Conservation (phyloP, 2,329 filamentous ascomycete species). For the Trichoderma harzianum region DNA sequence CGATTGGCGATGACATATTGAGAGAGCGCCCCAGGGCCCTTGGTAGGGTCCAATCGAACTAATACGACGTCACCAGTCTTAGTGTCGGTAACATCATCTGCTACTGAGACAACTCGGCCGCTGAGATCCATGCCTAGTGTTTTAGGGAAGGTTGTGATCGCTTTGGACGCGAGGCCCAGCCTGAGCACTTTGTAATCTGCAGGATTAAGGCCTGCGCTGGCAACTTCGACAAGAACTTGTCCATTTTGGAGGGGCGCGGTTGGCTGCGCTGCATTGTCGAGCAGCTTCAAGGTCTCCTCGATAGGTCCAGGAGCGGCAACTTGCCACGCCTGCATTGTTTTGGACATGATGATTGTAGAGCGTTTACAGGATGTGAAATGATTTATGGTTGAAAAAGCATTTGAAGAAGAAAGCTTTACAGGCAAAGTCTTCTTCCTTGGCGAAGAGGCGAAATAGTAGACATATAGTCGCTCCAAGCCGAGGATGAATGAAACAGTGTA, state of each 20-base stretch:
- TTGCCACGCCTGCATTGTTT: conserved; percentile 32
- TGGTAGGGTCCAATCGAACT: conserved; percentile 32
- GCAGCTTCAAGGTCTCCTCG: conserved; percentile 25
- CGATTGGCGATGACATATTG: conserved; percentile 40
- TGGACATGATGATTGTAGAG: conserved; percentile 16
- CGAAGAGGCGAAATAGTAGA: neutral
- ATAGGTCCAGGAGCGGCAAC: conserved; percentile 26
- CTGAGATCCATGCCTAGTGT: conserved; percentile 50
- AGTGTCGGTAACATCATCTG: conserved; percentile 28
- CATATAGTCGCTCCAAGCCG: neutral
- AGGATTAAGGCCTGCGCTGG: conserved; percentile 44
- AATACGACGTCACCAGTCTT: conserved; percentile 43
- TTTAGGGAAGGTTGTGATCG: conserved; percentile 35
- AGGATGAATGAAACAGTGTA: neutral
- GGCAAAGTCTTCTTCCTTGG: neutral
- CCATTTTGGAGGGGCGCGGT: conserved; percentile 25
- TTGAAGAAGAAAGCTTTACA: no score
- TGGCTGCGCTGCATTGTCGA: conserved; percentile 12
- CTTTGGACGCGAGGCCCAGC: conserved; percentile 36
- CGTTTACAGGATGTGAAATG: neutral
- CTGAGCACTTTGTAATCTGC: conserved; percentile 49
- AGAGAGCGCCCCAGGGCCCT: conserved; percentile 39
- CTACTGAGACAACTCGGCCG: conserved; percentile 43
- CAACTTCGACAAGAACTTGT: conserved; percentile 43
- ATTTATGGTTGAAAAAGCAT: no score